Evolutionary conservation across 192 early-diverging fungal species (phyloP), one percentile per base, ranked within the genome.

Genomic region (Gryganskiella cystojenkinii): DNA sequence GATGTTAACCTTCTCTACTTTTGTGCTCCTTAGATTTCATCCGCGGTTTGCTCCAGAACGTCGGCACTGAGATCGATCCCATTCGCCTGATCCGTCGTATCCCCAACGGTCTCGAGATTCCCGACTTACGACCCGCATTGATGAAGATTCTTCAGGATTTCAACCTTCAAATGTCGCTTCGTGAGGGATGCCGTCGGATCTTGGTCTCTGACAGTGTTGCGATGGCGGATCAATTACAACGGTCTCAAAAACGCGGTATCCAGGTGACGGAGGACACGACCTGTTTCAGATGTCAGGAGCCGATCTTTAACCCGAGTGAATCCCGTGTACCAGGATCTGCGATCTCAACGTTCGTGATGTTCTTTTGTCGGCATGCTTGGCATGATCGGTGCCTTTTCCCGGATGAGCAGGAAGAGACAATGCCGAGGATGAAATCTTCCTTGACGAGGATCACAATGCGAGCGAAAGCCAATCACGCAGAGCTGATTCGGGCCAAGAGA

Each of bases 61-160:
- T 96, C 4, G 92, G 94, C 30, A 89, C 91, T 3, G 87, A 95
- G 50, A 93, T 98, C 45, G 90, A 95, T 53, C 96, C 98, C 0
- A 85, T 95, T 17, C 79, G 86, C 5, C 64, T 98, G 14, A 91
- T 99, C 24, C 81, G 88, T 51, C 82, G 87, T 35, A 95, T 99
- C 63, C 95, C 95, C 3, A 80, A 90, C 34, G 89, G 89, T 0
- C 83, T 98, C 22, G 74, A 87, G 35, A 94, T 99, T 15, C 93
- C 92, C 0, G 95, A 90, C 7, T 83, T 99, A 14, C 92, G 91
- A 40, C 71, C 85, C 1, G 91, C 95, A 0, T 80, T 99, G 47
- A 88, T 96, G 11, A 94, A 94, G 60, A 92, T 99, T 51, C 82
- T 98, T 71, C 89, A 94, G 47, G 98, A 99, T 70, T 95, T 92